Percentiles rank a stretch among this genome's conserved stretches.
Evolutionary conservation across 306 rosid species (phyloP).

Genomic region (Cucurbita pepo): DNA sequence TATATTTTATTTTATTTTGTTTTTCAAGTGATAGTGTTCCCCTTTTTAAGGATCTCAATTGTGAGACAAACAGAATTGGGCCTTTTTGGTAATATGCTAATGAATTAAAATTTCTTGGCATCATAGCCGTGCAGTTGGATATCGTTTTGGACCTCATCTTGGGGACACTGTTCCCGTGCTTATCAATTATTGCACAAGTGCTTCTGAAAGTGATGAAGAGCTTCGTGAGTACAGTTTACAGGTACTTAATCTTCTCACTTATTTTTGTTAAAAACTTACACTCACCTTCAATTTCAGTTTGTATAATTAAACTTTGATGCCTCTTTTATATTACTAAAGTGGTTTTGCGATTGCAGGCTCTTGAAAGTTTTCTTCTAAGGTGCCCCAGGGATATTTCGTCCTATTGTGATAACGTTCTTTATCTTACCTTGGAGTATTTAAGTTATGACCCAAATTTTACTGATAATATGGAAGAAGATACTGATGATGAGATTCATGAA

Average conservation of each 20-base stretch:
- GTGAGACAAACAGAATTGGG: not conserved
- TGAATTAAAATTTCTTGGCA: conserved; percentile 14
- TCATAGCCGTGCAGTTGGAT: conserved; percentile 92
- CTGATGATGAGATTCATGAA: conserved; percentile 73
- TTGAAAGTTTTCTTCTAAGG: conserved; percentile 91
- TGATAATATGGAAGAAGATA: conserved; percentile 98
- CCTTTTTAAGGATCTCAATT: not conserved
- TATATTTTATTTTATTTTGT: not conserved
- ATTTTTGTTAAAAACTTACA: not conserved
- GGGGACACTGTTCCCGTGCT: conserved; percentile 83
- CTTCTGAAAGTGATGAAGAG: conserved; percentile 96
- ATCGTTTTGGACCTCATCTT: conserved; percentile 92
- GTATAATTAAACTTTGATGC: not conserved
- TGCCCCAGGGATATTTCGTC: conserved; percentile 85
- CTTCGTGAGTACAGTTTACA: conserved; percentile 96
- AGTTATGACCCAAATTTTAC: conserved; percentile 98
- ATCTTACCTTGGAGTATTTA: conserved; percentile 69
- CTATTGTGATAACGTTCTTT: conserved; percentile 79
- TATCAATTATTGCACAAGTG: conserved; percentile 64
- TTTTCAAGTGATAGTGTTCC: not conserved
- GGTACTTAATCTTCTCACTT: conserved; percentile 27
- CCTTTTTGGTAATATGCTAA: not conserved
- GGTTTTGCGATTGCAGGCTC: conserved; percentile 41
- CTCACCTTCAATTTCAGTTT: not conserved
- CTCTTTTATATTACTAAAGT: conserved; percentile 2